These are phyloP conservation scores for Alternaria solani DNA, from an alignment of 2,329 filamentous ascomycete species.

Conservation along the genomic window DNA sequence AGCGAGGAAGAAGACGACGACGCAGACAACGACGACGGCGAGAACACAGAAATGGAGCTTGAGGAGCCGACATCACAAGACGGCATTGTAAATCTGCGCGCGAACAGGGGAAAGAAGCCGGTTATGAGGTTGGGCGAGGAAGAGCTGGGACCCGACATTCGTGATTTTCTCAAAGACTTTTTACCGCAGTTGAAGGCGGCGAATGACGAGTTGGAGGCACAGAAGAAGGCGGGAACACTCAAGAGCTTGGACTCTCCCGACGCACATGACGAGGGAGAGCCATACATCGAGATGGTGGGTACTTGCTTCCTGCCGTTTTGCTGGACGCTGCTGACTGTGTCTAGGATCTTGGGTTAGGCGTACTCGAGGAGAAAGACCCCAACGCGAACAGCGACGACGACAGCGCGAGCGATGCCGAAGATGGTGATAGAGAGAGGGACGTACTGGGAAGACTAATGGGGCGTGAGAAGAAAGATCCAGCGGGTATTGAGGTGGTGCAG, in stretches of 20 bases:
- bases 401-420: conserved; percentile 31
- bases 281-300: conserved; percentile 54
- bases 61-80: conserved; percentile 14
- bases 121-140: conserved; percentile 38
- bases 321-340: conserved; percentile 15
- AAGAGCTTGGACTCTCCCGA: conserved; percentile 41
- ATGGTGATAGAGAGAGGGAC: conserved; percentile 38
- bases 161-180: conserved; percentile 51
- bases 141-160: conserved; percentile 41
- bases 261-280: conserved; percentile 31
- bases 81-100: conserved; percentile 38
- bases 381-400: conserved; percentile 31
- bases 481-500: conserved; percentile 43
- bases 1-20: conserved; percentile 38
- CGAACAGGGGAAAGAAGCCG: conserved; percentile 43
- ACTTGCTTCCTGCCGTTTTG: background rate
- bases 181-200: conserved; percentile 54
- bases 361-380: conserved; percentile 52
- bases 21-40: conserved; percentile 23
- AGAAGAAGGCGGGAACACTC: conserved; percentile 51
- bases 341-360: conserved; percentile 56
- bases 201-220: conserved; percentile 53
- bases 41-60: conserved; percentile 19
- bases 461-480: conserved; percentile 28
- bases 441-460: conserved; percentile 51